Evolutionary conservation across 805 yeast genomes (phyloP).

Genomic region (Brettanomyces nanus): DNA sequence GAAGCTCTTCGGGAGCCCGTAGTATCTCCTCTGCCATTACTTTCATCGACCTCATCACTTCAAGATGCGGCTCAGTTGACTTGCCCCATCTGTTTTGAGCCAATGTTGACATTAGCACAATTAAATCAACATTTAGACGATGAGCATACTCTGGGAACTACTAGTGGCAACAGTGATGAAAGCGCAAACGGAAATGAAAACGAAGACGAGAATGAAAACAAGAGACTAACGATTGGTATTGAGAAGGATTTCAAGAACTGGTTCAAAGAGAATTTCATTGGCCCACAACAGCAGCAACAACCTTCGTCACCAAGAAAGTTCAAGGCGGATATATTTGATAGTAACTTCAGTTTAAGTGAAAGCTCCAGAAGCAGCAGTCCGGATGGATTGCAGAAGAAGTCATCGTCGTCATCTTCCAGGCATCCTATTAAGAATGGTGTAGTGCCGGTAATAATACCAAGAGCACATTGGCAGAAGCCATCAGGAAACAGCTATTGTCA

Average conservation of each 20-base stretch:
- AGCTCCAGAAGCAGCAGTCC: neutral
- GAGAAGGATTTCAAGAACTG: constrained; percentile 35
- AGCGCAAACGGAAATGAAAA: neutral
- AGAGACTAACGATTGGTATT: neutral
- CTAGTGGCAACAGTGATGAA: neutral
- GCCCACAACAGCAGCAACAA: neutral
- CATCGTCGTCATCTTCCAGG: no score
- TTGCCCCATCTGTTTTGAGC: constrained; percentile 69
- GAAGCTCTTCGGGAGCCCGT: no score
- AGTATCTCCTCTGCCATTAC: no score
- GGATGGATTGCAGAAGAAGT: neutral
- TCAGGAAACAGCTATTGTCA: constrained; percentile 35
- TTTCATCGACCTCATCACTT: no score
- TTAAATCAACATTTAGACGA: constrained; percentile 69
- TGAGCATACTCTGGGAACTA: constrained; percentile 40
- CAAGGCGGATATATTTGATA: neutral
- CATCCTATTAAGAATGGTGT: neutral
- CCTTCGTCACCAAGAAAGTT: constrained; percentile 1
- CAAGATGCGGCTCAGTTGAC: no score
- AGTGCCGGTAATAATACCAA: constrained; percentile 20
- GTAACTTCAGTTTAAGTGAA: neutral
- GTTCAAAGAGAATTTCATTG: constrained; percentile 19
- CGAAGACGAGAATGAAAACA: neutral
- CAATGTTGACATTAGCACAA: constrained; percentile 44
- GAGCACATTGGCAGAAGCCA: constrained; percentile 53